phyloP scores from a whole-genome alignment of 2,329 filamentous ascomycete genomes.

The Alternaria sp. region DNA sequence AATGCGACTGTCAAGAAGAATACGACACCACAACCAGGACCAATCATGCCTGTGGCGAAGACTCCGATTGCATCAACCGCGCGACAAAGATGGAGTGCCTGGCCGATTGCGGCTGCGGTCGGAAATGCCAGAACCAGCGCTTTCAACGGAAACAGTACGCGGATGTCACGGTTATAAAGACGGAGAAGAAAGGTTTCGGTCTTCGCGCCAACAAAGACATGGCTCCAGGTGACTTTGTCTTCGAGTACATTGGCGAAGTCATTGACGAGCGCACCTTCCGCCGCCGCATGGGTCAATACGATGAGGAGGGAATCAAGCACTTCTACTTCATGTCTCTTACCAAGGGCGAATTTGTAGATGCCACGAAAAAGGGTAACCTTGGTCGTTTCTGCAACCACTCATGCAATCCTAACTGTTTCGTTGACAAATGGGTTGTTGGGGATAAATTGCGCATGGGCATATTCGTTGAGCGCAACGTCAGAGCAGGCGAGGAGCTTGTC shows the following conservation, averaged over 20 bases:
- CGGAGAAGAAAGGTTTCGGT: constrained; percentile 96
- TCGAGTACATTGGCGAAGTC: constrained; percentile 97
- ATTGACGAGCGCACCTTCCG: constrained; percentile 93
- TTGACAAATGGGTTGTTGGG: constrained; percentile 99
- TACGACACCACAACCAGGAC: constrained; percentile 67
- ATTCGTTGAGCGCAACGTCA: constrained; percentile 85
- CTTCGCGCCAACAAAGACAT: constrained; percentile 82
- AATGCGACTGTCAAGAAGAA: constrained; percentile 94
- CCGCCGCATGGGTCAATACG: constrained; percentile 89
- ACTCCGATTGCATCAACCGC: constrained; percentile 98
- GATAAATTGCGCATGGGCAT: constrained; percentile 99
- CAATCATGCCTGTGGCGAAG: constrained; percentile 91
- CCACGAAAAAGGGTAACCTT: constrained; percentile 94
- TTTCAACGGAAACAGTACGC: constrained; percentile 92
- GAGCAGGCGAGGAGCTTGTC: constrained; percentile 90
- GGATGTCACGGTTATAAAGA: constrained; percentile 92
- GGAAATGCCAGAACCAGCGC: constrained; percentile 89
- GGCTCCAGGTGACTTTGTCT: constrained; percentile 88
- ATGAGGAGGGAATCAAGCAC: constrained; percentile 96
- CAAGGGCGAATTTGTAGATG: constrained; percentile 96
- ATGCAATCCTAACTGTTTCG: constrained; percentile 98
- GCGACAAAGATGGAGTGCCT: constrained; percentile 98
- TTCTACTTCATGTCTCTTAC: constrained; percentile 99
- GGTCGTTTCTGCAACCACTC: constrained; percentile 99
- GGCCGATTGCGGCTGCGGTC: constrained; percentile 84